Evolutionary conservation across 2,329 filamentous ascomycete species (phyloP).

Genomic region (Diaporthe sp.): DNA sequence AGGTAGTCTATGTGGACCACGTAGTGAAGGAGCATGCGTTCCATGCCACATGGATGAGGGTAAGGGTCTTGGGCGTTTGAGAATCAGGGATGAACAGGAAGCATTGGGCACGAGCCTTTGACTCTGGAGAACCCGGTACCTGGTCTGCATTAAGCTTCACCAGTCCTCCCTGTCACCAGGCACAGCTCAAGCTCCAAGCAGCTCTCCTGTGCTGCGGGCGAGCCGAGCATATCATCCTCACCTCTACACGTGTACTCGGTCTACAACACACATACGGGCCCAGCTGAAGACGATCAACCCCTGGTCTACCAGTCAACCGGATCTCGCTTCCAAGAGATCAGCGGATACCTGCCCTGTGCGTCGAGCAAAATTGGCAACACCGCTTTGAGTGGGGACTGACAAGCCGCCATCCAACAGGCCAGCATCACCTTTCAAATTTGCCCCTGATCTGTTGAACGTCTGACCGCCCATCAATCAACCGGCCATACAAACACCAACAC

Average conservation of each 20-base stretch:
- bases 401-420: slow-evolving; percentile 16
- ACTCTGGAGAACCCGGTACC: slow-evolving; percentile 10
- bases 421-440: slow-evolving; percentile 32
- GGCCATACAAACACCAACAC: slow-evolving; percentile 23
- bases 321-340: slow-evolving; percentile 23
- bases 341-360: slow-evolving; percentile 26
- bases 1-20: background rate
- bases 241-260: background rate
- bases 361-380: slow-evolving; percentile 17
- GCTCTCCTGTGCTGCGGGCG: background rate
- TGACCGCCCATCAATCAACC: slow-evolving; percentile 26
- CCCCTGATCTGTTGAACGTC: slow-evolving; percentile 26
- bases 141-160: slow-evolving; percentile 28
- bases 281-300: slow-evolving; percentile 24
- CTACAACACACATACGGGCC: background rate
- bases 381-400: slow-evolving; percentile 28
- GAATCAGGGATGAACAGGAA: slow-evolving; percentile 31
- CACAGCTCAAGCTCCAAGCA: background rate
- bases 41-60: background rate
- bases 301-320: slow-evolving; percentile 22
- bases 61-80: slow-evolving; percentile 23
- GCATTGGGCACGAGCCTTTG: slow-evolving; percentile 14
- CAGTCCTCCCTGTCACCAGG: slow-evolving; percentile 13
- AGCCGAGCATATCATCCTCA: slow-evolving; percentile 12
- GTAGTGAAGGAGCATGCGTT: background rate